phyloP scores from a whole-genome alignment of 306 rosid genomes.

The Hippophae rhamnoides region DNA sequence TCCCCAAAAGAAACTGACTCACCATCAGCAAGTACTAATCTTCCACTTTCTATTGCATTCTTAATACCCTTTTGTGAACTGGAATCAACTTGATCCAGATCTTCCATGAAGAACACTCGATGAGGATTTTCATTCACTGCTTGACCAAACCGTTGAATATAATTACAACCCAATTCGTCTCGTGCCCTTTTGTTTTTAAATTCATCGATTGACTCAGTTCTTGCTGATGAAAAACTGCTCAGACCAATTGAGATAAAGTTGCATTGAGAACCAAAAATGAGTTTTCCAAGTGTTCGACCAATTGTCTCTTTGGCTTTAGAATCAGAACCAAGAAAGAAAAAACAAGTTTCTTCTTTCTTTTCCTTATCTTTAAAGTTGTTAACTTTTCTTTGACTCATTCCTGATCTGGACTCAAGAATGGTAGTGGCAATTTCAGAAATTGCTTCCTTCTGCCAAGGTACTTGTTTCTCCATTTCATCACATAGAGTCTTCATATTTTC shows the following conservation, averaged over 20 bases:
- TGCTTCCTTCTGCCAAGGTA: conserved; percentile 39
- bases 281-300: conserved; percentile 62
- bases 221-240: conserved; percentile 31
- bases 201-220: conserved; percentile 2
- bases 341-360: conserved; percentile 52
- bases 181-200: conserved; percentile 43
- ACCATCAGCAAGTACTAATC: conserved; percentile 33
- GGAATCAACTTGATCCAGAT: conserved; percentile 47
- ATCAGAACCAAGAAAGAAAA: conserved; percentile 45
- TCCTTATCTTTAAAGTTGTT: conserved; percentile 14
- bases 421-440: conserved; percentile 44
- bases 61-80: conserved; percentile 49
- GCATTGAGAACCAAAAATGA: conserved; percentile 55
- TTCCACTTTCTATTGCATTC: conserved; percentile 55
- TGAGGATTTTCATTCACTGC: conserved; percentile 78
- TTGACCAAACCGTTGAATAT: conserved; percentile 56
- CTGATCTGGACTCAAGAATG: conserved; percentile 61
- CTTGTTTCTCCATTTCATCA: conserved; percentile 52
- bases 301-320: conserved; percentile 48
- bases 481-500: conserved; percentile 52
- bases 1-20: conserved; percentile 58
- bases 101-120: conserved; percentile 77
- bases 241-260: conserved; percentile 39
- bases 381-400: conserved; percentile 24
- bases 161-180: conserved; percentile 38